phyloP scores from a whole-genome alignment of 257 asterid genomes.

The Paulownia fortunei region DNA sequence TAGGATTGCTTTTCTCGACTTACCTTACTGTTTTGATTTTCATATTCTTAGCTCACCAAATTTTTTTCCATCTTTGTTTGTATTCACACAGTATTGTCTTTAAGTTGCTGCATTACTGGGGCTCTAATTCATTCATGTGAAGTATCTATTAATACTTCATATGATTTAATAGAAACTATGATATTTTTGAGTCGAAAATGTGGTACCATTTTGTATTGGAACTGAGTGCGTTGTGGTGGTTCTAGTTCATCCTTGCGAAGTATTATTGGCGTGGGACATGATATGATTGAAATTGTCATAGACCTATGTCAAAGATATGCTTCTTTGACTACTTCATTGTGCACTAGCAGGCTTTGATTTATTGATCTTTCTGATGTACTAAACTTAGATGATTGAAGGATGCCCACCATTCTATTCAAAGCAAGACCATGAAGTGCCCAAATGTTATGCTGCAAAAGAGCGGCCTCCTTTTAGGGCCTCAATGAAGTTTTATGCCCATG shows the following conservation, averaged over 20 bases:
- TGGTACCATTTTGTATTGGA: not conserved
- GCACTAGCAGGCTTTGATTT: constrained; percentile 20
- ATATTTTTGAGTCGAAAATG: not conserved
- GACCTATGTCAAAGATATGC: not conserved
- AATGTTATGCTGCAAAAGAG: constrained; percentile 58
- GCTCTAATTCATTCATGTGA: not conserved
- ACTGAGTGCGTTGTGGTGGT: not conserved
- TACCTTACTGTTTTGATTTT: too few species aligned
- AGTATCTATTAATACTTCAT: not conserved
- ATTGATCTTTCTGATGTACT: constrained; percentile 41
- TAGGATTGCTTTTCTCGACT: too few species aligned
- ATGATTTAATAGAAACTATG: not conserved
- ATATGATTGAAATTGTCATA: not conserved
- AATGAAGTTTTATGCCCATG: constrained; percentile 72
- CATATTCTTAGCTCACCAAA: not conserved
- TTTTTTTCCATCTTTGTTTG: not conserved
- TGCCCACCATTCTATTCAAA: constrained; percentile 64
- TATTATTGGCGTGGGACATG: not conserved
- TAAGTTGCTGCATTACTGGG: not conserved
- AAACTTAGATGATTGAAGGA: constrained; percentile 90
- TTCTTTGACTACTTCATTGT: constrained; percentile 28
- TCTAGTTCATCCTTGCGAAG: not conserved
- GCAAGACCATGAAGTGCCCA: constrained; percentile 70
- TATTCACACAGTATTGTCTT: not conserved
- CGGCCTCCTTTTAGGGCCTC: constrained; percentile 91